Conservation (phyloP, 306 rosid genomes). For the Alnus rubra region DNA sequence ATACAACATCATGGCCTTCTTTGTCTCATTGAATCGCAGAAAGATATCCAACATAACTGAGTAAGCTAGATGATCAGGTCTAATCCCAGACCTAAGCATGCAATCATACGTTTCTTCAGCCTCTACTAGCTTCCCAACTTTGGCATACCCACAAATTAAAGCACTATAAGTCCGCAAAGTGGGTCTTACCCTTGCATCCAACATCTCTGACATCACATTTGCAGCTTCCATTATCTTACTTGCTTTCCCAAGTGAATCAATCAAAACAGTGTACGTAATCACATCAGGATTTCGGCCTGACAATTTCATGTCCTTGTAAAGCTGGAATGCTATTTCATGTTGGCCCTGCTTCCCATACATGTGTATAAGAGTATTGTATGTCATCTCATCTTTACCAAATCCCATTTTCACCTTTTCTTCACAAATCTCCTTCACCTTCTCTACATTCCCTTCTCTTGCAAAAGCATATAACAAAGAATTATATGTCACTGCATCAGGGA, state of each 20-base stretch:
- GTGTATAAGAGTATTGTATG: constrained; percentile 85
- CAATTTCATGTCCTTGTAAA: constrained; percentile 78
- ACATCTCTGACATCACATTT: constrained; percentile 84
- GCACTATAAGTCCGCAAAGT: constrained; percentile 87
- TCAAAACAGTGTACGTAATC: constrained; percentile 79
- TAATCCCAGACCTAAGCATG: constrained; percentile 81
- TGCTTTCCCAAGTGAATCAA: constrained; percentile 92
- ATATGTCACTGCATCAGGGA: constrained; percentile 87
- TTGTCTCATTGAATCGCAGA: constrained; percentile 73
- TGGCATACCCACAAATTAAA: constrained; percentile 85
- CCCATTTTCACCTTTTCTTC: constrained; percentile 84
- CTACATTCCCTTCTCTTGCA: constrained; percentile 71
- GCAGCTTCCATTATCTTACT: constrained; percentile 73
- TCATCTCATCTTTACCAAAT: constrained; percentile 93
- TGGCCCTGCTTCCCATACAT: constrained; percentile 90
- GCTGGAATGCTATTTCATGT: constrained; percentile 66
- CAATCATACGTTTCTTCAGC: constrained; percentile 76
- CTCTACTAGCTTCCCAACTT: constrained; percentile 66
- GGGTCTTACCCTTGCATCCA: constrained; percentile 83
- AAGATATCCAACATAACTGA: constrained; percentile 84
- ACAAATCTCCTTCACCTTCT: constrained; percentile 62
- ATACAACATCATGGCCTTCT: constrained; percentile 64
- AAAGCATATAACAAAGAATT: constrained; percentile 86
- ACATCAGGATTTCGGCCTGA: constrained; percentile 77
- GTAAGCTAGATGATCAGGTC: constrained; percentile 75